Evolutionary conservation across 345 rosid genomes (phyloP).

Genomic region (Chamaenerion angustifolium): DNA sequence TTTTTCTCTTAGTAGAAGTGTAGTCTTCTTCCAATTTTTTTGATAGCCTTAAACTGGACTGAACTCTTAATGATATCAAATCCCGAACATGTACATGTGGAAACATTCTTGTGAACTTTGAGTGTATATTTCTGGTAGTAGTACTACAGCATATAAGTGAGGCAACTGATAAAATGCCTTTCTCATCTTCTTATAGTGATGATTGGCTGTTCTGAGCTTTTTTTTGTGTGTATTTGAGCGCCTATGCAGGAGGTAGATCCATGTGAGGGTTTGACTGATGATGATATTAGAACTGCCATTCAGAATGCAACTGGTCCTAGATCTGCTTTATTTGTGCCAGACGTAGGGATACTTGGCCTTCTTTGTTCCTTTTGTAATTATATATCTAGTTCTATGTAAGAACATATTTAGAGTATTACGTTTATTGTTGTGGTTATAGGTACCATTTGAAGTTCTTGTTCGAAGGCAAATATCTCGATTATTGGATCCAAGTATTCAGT

Average conservation of each 20-base stretch:
- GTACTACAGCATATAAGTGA: too few species aligned
- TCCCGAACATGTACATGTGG: too few species aligned
- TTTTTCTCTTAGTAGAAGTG: too few species aligned
- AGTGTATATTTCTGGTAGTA: too few species aligned
- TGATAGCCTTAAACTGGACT: too few species aligned
- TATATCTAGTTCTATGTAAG: background rate
- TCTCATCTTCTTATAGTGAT: too few species aligned
- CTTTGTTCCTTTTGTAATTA: background rate
- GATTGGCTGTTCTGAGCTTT: too few species aligned
- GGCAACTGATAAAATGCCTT: too few species aligned
- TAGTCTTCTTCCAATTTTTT: too few species aligned
- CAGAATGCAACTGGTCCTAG: slow-evolving; percentile 95
- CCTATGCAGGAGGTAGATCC: slow-evolving; percentile 81
- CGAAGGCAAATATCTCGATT: slow-evolving; percentile 86
- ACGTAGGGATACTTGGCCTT: slow-evolving; percentile 32
- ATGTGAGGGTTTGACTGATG: slow-evolving; percentile 87
- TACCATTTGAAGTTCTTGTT: slow-evolving; percentile 93
- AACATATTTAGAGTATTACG: background rate
- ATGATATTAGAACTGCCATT: slow-evolving; percentile 84
- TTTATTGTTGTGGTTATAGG: slow-evolving; percentile 26
- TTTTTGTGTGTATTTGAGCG: slow-evolving; percentile 1
- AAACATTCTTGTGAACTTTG: too few species aligned
- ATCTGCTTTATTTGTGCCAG: slow-evolving; percentile 82
- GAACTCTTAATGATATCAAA: background rate
- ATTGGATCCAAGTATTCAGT: slow-evolving; percentile 91